These are phyloP conservation scores for Eleusine coracana DNA, from an alignment of 176 grass and related monocot species.

Conservation along the genomic window DNA sequence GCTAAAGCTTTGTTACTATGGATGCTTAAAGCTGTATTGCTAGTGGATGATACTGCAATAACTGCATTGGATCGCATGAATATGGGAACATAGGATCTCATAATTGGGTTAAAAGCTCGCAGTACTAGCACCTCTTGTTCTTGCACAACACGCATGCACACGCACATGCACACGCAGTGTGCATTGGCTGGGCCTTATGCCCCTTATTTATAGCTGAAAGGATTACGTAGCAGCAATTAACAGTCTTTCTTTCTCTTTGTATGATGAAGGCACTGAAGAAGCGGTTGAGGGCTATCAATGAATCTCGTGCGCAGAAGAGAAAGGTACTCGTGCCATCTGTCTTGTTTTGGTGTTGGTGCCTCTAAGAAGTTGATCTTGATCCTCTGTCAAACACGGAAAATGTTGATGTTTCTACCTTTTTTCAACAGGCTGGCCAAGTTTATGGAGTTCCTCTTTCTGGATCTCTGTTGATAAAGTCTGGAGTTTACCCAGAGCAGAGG, in stretches of 20 bases:
- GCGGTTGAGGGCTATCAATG: conserved; percentile 91
- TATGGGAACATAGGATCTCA: too few relatives aligned
- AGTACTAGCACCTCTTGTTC: too few relatives aligned
- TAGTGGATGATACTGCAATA: neutral
- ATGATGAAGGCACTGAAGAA: conserved; percentile 74
- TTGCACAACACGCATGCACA: too few relatives aligned
- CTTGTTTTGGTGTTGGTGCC: conserved; percentile 14
- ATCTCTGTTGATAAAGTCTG: conserved; percentile 77
- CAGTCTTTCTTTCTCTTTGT: conserved; percentile 24
- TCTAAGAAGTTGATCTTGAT: conserved; percentile 28
- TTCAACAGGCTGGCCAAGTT: conserved; percentile 95
- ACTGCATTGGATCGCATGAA: neutral
- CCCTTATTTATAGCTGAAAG: neutral
- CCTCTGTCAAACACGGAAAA: conserved; percentile 2
- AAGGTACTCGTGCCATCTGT: conserved; percentile 61
- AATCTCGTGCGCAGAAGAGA: conserved; percentile 96
- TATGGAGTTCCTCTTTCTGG: conserved; percentile 97
- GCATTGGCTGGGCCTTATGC: too few relatives aligned
- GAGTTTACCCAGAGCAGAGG: conserved; percentile 91
- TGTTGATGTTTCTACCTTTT: conserved; percentile 20
- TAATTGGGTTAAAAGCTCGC: too few relatives aligned
- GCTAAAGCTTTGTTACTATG: neutral
- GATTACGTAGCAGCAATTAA: conserved; percentile 30
- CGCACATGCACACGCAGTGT: too few relatives aligned
- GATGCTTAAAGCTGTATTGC: too few relatives aligned